Conservation (phyloP, 192 early-diverging fungal genomes). For the Entophlyctis luteolus region DNA sequence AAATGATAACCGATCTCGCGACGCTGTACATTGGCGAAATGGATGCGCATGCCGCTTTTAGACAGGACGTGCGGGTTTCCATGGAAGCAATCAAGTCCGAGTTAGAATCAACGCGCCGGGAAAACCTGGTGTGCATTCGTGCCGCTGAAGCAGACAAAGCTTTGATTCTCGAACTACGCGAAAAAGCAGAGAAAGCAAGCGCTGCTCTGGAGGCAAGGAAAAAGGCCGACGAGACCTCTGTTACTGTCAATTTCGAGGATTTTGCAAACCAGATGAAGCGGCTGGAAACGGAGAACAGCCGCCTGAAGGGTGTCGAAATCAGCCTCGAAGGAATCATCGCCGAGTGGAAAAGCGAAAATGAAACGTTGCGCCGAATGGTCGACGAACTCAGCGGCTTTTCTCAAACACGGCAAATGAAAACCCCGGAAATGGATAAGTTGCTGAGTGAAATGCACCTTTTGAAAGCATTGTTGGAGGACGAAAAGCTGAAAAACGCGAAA, state of each 20-base stretch:
- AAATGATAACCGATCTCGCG: not conserved
- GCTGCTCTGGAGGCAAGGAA: not conserved
- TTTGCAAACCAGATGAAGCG: not conserved
- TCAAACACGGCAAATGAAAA: not conserved
- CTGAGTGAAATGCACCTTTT: not conserved
- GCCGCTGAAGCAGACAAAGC: not conserved
- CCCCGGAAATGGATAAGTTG: not conserved
- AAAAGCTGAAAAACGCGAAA: constrained; percentile 8
- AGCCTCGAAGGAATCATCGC: not conserved
- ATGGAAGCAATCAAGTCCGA: too few relatives aligned
- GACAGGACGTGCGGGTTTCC: not conserved
- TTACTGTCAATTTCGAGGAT: not conserved
- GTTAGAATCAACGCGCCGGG: too few relatives aligned
- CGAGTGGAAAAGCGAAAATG: constrained; percentile 18
- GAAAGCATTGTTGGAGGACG: not conserved
- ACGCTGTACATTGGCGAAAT: constrained; percentile 1
- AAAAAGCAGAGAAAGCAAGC: not conserved
- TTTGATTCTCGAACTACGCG: too few relatives aligned
- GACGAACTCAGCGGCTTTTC: constrained; percentile 4
- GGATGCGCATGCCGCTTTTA: not conserved
- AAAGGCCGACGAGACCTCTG: not conserved
- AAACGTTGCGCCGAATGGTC: constrained; percentile 8
- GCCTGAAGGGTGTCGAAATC: not conserved
- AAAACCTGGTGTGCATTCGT: too few relatives aligned
- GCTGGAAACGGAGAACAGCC: constrained; percentile 1